Evolutionary conservation across 2,329 filamentous ascomycete genomes (phyloP).

Genomic region (Microcera coccophila): DNA sequence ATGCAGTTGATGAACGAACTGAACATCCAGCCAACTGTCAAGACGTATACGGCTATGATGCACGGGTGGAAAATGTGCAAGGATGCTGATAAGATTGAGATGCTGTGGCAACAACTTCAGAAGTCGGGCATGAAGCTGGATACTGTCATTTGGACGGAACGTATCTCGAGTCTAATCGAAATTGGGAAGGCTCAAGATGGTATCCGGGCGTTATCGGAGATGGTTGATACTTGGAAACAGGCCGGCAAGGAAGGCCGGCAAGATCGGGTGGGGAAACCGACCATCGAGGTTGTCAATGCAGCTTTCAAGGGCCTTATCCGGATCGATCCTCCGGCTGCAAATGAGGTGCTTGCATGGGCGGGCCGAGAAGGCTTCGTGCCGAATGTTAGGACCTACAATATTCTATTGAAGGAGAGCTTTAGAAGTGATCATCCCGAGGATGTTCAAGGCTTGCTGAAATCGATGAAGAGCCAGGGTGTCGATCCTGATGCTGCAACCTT

Average conservation of each 20-base stretch:
- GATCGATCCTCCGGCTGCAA: slow-evolving; percentile 46
- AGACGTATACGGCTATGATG: slow-evolving; percentile 71
- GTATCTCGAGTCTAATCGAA: slow-evolving; percentile 63
- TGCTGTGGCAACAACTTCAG: slow-evolving; percentile 64
- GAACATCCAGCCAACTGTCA: slow-evolving; percentile 55
- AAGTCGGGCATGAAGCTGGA: slow-evolving; percentile 59
- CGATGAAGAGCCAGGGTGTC: slow-evolving; percentile 56
- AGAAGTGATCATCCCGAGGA: slow-evolving; percentile 45
- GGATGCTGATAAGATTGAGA: slow-evolving; percentile 57
- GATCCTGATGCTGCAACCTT: slow-evolving; percentile 66
- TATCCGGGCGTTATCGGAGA: slow-evolving; percentile 62
- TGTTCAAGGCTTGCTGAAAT: slow-evolving; percentile 49
- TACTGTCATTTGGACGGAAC: slow-evolving; percentile 62
- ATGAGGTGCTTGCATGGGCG: slow-evolving; percentile 57
- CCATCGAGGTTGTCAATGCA: slow-evolving; percentile 64
- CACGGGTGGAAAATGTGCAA: slow-evolving; percentile 61
- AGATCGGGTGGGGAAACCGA: slow-evolving; percentile 50
- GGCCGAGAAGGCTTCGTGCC: slow-evolving; percentile 51
- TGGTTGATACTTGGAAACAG: slow-evolving; percentile 57
- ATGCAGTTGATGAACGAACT: slow-evolving; percentile 43
- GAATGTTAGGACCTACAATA: slow-evolving; percentile 63
- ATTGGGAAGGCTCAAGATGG: slow-evolving; percentile 51
- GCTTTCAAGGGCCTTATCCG: slow-evolving; percentile 61
- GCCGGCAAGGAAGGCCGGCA: slow-evolving; percentile 29
- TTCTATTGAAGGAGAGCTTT: slow-evolving; percentile 60